phyloP scores from a whole-genome alignment of 2,329 filamentous ascomycete genomes.

The Colletotrichum higginsianum region DNA sequence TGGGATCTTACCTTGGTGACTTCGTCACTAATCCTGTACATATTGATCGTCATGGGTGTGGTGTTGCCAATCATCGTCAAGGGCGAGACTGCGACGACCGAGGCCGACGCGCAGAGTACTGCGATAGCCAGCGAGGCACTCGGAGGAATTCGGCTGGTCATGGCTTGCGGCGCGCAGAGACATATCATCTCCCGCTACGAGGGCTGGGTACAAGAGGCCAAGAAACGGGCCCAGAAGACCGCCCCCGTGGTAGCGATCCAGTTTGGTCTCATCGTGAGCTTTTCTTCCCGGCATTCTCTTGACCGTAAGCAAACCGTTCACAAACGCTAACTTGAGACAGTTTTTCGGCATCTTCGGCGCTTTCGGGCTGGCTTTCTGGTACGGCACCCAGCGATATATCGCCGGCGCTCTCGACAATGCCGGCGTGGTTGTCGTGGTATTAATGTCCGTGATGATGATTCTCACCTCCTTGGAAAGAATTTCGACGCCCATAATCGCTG shows the following conservation, averaged over 20 bases:
- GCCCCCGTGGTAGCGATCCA: conserved; percentile 52
- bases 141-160: conserved; percentile 58
- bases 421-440: conserved; percentile 55
- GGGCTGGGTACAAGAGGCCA: conserved; percentile 55
- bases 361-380: conserved; percentile 62
- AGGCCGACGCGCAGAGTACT: conserved; percentile 53
- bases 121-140: conserved; percentile 61
- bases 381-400: conserved; percentile 56
- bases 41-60: conserved; percentile 50
- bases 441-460: conserved; percentile 57
- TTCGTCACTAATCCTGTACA: conserved; percentile 62
- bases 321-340: conserved; percentile 29
- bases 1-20: conserved; percentile 68
- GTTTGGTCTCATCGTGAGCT: conserved; percentile 47
- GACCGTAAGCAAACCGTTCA: too few species aligned
- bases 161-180: conserved; percentile 60
- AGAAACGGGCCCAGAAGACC: conserved; percentile 52
- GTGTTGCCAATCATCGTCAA: conserved; percentile 51
- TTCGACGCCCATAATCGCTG: conserved; percentile 57
- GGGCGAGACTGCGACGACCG: conserved; percentile 41
- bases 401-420: conserved; percentile 52
- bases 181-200: conserved; percentile 55
- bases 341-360: conserved; percentile 53
- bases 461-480: conserved; percentile 54
- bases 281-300: background rate